These are phyloP conservation scores for Carex littledalei DNA, from an alignment of 176 grass and related monocot genomes.

Conservation along the genomic window DNA sequence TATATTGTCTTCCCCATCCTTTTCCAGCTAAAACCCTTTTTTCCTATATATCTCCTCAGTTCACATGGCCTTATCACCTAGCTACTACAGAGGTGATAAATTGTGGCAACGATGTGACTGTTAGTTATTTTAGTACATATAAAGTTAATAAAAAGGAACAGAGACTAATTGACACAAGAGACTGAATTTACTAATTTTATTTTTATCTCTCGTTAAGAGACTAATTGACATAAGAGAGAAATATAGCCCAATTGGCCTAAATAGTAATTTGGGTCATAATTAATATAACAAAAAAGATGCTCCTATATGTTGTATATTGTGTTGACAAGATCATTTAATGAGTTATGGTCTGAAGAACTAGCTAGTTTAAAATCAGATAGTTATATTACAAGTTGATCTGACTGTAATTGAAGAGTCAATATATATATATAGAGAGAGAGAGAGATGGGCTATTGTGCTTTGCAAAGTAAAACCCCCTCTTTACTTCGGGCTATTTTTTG, in stretches of 20 bases:
- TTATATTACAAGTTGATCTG: background rate
- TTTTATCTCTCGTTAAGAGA: too few species aligned
- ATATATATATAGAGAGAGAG: too few species aligned
- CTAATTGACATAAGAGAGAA: too few species aligned
- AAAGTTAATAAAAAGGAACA: too few species aligned
- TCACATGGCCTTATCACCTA: background rate
- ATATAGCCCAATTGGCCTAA: too few species aligned
- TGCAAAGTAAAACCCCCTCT: too few species aligned
- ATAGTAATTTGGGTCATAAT: too few species aligned
- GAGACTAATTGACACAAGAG: too few species aligned
- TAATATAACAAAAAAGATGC: too few species aligned
- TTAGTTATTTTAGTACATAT: background rate
- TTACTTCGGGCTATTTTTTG: too few species aligned
- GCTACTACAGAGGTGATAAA: background rate
- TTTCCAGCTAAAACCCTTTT: conserved; percentile 6
- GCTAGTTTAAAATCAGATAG: background rate
- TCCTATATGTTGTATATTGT: background rate
- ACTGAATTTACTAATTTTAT: too few species aligned
- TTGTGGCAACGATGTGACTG: background rate
- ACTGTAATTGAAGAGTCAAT: background rate
- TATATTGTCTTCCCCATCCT: background rate
- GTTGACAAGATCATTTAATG: background rate
- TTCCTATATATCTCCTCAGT: background rate
- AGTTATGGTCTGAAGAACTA: background rate
- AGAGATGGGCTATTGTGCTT: too few species aligned